Evolutionary conservation across 257 asterid species (phyloP), one percentile per base, ranked within the genome.

Genomic region (Solanum chiquidenum): DNA sequence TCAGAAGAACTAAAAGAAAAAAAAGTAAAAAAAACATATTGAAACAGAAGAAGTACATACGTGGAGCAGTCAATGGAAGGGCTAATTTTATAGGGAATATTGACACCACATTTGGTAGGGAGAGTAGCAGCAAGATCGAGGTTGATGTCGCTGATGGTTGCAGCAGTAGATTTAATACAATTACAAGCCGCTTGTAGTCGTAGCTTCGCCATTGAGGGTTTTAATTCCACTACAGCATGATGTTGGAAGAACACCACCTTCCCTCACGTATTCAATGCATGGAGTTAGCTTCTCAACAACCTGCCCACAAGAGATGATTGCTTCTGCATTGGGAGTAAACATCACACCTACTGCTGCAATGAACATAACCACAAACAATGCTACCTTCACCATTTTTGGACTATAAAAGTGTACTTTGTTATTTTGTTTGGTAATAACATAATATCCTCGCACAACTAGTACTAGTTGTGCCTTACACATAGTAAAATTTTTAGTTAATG

Each of bases 41-140:
- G 13, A 42, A 42, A 42, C 4, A 42, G 5, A 31, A 38, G 8
- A 42, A n/a, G 13, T 34, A 68, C 88, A 46, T 92, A 93, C 95
- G 83, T 93, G 44, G 93, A 84, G 85, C 94, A 93, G 84, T 93
- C 93, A 13, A 89, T 68, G 7, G 92, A 72, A 10, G 93, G 89
- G 87, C 89, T 84, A 87, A 91, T 91, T 68, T 84, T 77, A 91
- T 92, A 93, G 20, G 94, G 93, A 79, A 92, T 37, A 66, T 74
- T 42, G 91, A 93, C 89, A 42, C 89, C 88, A 18, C 95, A 93
- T 73, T 88, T 89, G 5, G 69, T 60, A 7, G 91, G 88, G 73
- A 93, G 88, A 83, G 87, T 60, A 46, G 89, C 87, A 8, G 89
- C 88, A n/a, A 20, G 31, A 10, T 13, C 80, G 0, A 90, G 33